These are phyloP conservation scores for Capsicum baccatum DNA, from an alignment of 257 asterid species.

Conservation along the genomic window DNA sequence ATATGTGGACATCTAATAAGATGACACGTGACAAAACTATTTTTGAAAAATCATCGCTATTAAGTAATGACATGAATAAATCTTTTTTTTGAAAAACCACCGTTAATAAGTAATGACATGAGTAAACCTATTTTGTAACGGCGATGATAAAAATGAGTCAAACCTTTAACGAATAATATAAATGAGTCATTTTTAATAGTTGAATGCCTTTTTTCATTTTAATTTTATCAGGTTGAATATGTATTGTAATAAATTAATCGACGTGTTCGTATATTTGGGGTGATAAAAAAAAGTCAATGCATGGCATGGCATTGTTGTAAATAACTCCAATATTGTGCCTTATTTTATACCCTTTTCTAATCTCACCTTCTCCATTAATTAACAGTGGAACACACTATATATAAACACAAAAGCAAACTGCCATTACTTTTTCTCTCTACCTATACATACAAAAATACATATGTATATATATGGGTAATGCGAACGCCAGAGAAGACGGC, in stretches of 20 bases:
- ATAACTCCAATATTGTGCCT: neutral
- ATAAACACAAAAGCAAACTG: neutral
- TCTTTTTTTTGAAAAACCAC: too few species aligned
- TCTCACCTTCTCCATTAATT: slow-evolving; percentile 18
- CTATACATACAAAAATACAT: neutral
- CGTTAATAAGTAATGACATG: too few species aligned
- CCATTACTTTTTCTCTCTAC: slow-evolving; percentile 31
- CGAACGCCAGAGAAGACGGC: slow-evolving; percentile 60
- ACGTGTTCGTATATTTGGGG: fast-evolving
- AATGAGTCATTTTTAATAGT: too few species aligned
- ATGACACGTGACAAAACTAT: too few species aligned
- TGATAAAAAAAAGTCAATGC: neutral
- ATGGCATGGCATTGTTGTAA: slow-evolving; percentile 11
- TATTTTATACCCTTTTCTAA: neutral
- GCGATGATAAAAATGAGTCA: too few species aligned
- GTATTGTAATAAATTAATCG: neutral
- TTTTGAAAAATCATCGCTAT: too few species aligned
- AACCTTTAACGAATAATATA: too few species aligned
- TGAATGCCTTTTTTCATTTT: too few species aligned
- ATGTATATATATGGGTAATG: slow-evolving; percentile 68
- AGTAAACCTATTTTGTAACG: too few species aligned
- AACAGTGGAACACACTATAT: neutral
- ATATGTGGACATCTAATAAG: too few species aligned
- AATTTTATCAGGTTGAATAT: too few species aligned
- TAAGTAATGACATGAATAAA: too few species aligned